Base-by-base conservation (phyloP, 1,284 basidiomycete genomes). In the Puccinia polysora region DNA sequence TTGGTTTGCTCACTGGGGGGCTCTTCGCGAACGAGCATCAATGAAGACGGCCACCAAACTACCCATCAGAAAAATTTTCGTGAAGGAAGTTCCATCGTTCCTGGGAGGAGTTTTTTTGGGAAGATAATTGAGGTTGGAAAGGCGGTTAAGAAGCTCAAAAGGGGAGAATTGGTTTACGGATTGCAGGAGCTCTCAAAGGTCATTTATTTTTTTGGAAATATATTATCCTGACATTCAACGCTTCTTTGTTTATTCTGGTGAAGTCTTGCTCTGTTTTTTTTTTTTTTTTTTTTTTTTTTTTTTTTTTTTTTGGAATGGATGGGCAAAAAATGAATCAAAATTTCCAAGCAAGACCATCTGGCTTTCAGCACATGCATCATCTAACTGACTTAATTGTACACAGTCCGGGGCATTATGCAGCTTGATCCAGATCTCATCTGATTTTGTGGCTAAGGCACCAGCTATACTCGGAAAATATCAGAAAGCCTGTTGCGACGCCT, bases 151-250 rank as follows among this genome's bases (percentile, higher is more conserved):
- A 74, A 71, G 52, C 56, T 78, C 62, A 79, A 78, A 69, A 80
- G 77, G 67, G 81, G 81, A 34, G 81, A 81, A 62, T 75, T 82
- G 14, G 79, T 82, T 2, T 82, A 80, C 73, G 81, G 81, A 4
- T 69, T 81, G 71, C 78, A 79, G 40, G 78, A 80, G 49, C 75
- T 78, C 50, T 77, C 78, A 50, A 79, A 76, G 76, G 78, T 77
- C 55, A 20, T 75, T 55, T 25, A 69, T 58, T 50, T 36, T 10
- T 40, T 47, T 58, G 3, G 28, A 28, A 32, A 49, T 62, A 15
- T 56, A 10, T 5, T 14, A 23, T 73, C 45, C 49, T 56, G 30
- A 2, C 28, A 30, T 20, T 47, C 18, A n/a, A n/a, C n/a, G n/a
- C n/a, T 4, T 32, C 45, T 56, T 40, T 6, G 7, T 53, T 73